These are phyloP conservation scores for Metahyphopichia silvanorum DNA, from an alignment of 805 yeast species.

Conservation along the genomic window DNA sequence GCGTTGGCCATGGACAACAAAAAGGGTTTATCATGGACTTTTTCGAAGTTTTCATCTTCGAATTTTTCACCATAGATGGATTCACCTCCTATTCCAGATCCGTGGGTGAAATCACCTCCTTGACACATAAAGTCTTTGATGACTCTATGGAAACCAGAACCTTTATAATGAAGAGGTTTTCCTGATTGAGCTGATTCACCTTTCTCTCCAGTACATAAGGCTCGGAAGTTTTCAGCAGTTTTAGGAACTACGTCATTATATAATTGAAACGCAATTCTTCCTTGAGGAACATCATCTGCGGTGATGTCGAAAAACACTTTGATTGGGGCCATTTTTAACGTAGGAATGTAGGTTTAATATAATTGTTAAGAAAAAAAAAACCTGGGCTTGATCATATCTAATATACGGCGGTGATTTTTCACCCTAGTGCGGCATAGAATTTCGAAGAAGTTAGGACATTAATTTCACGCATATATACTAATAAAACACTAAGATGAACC, in stretches of 20 bases:
- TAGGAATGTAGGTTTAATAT: too few relatives aligned
- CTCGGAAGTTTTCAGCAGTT: slow-evolving; percentile 87
- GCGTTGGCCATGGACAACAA: slow-evolving; percentile 96
- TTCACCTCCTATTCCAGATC: slow-evolving; percentile 42
- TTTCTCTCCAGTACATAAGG: slow-evolving; percentile 85
- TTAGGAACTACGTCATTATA: slow-evolving; percentile 74
- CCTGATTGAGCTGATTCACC: slow-evolving; percentile 58
- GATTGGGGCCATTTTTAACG: slow-evolving; percentile 21
- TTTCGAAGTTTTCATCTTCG: slow-evolving; percentile 84
- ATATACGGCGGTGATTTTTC: too few relatives aligned
- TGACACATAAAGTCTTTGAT: slow-evolving; percentile 89
- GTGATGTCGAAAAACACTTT: slow-evolving; percentile 78
- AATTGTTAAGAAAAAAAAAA: too few relatives aligned
- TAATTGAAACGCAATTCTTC: slow-evolving; percentile 77
- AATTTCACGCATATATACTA: too few relatives aligned
- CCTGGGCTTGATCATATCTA: too few relatives aligned
- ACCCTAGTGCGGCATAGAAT: too few relatives aligned
- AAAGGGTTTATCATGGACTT: slow-evolving; percentile 80
- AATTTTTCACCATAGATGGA: slow-evolving; percentile 52
- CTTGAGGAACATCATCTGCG: slow-evolving; percentile 64
- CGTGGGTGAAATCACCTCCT: slow-evolving; percentile 74
- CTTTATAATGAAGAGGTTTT: slow-evolving; percentile 69
- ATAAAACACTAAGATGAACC: too few relatives aligned
- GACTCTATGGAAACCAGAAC: slow-evolving; percentile 89
- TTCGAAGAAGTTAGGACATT: too few relatives aligned